Evolutionary conservation across 2,329 filamentous ascomycete species (phyloP).

Genomic region (Colletotrichum tamarilloi): DNA sequence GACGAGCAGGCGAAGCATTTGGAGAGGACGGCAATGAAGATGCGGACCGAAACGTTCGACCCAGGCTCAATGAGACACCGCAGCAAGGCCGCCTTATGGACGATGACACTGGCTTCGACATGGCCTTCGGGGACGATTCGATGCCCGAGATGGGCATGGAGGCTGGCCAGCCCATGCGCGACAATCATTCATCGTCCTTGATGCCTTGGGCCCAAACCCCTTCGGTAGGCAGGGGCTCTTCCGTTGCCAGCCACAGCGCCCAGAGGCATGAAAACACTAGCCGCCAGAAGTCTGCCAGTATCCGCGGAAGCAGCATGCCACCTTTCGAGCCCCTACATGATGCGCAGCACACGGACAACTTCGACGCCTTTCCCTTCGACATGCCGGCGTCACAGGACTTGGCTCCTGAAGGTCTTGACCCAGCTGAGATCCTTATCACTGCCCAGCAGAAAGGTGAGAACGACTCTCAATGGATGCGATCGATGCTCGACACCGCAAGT

Average conservation of each 20-base stretch:
- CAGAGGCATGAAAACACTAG: conserved; percentile 20
- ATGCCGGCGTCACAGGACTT: conserved; percentile 44
- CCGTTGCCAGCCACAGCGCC: conserved; percentile 8
- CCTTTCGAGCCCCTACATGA: conserved; percentile 62
- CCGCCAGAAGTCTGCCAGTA: conserved; percentile 47
- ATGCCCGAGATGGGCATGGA: conserved; percentile 77
- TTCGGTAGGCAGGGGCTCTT: conserved; percentile 30
- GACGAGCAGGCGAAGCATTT: conserved; percentile 57
- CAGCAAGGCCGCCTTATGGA: conserved; percentile 21
- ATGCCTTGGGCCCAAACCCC: conserved; percentile 62
- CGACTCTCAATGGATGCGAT: conserved; percentile 46
- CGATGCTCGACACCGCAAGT: conserved; percentile 56
- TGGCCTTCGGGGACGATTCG: conserved; percentile 51
- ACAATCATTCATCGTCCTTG: conserved; percentile 68
- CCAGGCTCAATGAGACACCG: conserved; percentile 43
- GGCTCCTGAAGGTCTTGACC: conserved; percentile 42
- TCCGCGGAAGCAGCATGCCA: conserved; percentile 50
- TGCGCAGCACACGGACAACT: conserved; percentile 33
- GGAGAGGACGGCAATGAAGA: conserved; percentile 45
- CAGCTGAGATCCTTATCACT: conserved; percentile 31
- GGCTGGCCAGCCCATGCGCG: conserved; percentile 72
- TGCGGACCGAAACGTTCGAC: conserved; percentile 50
- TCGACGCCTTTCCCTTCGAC: conserved; percentile 47
- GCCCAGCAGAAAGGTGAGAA: conserved; percentile 35
- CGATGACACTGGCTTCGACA: conserved; percentile 40